Base-by-base conservation (phyloP, 495 filamentous ascomycete species). In the Chaetomidium leptoderma region DNA sequence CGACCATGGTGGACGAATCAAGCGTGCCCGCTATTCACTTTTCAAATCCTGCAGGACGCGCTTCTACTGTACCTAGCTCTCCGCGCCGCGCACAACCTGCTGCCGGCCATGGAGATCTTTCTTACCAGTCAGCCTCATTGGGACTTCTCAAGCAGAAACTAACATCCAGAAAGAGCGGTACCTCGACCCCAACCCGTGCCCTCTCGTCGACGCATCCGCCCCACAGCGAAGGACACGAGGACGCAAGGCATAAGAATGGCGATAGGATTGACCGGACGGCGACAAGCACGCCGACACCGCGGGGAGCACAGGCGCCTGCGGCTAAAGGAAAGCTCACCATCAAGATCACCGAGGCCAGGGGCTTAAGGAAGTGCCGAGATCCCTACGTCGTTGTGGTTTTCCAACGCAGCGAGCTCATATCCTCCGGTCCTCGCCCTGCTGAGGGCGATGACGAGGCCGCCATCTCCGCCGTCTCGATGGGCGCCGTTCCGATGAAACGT, bases 331-430 rank as follows among this genome's bases (percentile, higher is more conserved):
- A 96, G 70, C 78, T 98, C 19, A 87, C 87, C 30, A 88, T 98
- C 53, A 89, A 86, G 60, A 92, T 98, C 30, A 76, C 83, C 53
- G 89, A 95, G 72, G 93, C 86, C 32, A 81, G 89, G 63, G 90
- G 89, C 3, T 72, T 98, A 26, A 81, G 86, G 50, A 88, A 85
- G 11, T 90, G 91, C 67, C 81, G 83, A 37, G 87, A 96, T 65
- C 93, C 93, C 2, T 98, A 97, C 66, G 91, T 96, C 21, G 91
- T 98, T 14, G 96, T 91, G 40, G 92, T 95, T 24, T 98, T 97
- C 65, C 93, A 98, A 68, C 89, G 89, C 71, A 93, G 92, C 64
- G 95, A 98, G 68, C 87, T 92, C 62, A 96, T 98, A 49, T 97
- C 93, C 10, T 88, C 86, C 56, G 90, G 90, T 13, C 89, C 91